Base-by-base conservation (phyloP, 2,329 filamentous ascomycete genomes). In the Cladophialophora psammophila region DNA sequence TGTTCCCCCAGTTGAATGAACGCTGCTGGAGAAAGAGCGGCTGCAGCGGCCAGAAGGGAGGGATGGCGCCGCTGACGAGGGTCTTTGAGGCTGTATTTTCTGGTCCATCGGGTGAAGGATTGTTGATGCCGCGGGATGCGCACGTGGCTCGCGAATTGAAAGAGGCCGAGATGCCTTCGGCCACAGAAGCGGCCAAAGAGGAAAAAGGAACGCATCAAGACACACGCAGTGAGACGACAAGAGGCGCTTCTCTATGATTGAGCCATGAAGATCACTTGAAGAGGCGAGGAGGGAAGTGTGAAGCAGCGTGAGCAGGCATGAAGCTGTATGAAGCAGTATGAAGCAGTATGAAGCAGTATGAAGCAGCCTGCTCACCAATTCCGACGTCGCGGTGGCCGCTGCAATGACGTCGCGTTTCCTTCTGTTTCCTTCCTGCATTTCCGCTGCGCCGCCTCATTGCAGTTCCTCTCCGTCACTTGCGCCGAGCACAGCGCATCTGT, bases 1-100 rank as follows among this genome's bases (percentile, higher is more conserved):
- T 83, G 79, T 53, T 85, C 80, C 69, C 84, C 83, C 52, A 90
- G 79, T 63, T 85, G 80, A 45, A 90, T 83, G 69, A 90, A 88
- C 1, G 84, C 86, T 5, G 82, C 84, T 0, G 88, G 86, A 31
- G 82, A 85, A 59, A 90, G 77, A 6, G 80, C 78, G n/a, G 81
- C 80, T 4, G 80, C 79, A 12, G 81, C 80, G 63, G 79, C 73
- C 3, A 82, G 65, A 18, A 81, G 63, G 31, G 64, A 45, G 31
- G 63, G 61, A 57, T 20, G 72, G 72, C 38, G 77, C 72, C 69
- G 73, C 62, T 52, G 76, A 55, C 26, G 76, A 73, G 5, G 63
- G 65, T 71, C 74, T 64, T 72, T 71, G 35, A 71, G 59, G 52
- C 67, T 72, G 53, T 74, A 64, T 68, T 69, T 72, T 50, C 66